Evolutionary conservation across 179 eudicot genomes (phyloP), one percentile per base, ranked within the genome.

Genomic region (Amaranthus tricolor): DNA sequence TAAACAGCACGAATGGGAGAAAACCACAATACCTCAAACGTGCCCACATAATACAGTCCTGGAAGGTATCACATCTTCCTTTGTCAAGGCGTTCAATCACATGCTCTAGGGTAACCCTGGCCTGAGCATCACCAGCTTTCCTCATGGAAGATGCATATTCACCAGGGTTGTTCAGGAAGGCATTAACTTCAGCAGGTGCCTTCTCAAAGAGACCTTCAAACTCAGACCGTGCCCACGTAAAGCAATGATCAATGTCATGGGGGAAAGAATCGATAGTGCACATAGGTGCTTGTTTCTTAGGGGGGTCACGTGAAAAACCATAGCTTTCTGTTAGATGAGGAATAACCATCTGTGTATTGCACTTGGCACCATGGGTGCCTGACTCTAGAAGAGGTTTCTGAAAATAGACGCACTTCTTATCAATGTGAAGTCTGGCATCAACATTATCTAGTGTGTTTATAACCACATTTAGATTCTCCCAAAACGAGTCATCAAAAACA

Each of bases 231-330:
- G 98, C 98, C 98, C 98, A 94, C 0, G 98, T 92, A 87, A 94
- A 79, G 80, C 98, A 94, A 78, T 94, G 98, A 81, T 94, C 98
- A 77, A 92, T 94, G 77, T 92, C 92, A 80, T 94, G 98, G 5
- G 98, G 98, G 79, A 94, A 94, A 9, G 99, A 92, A 78, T 94
- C 96, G 64, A 94, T 91, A 13, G 98, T 94, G 59, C 98, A 94
- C 98, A 94, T 94, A n/a, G 98, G 98, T 31, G 98, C 98, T 82
- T 94, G 97, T 74, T 88, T 92, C 86, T 94, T 97, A 7, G 98
- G 97, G n/a, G 98, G 98, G 71, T 95, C 99, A 53, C 99, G 89
- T 0, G 99, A 95, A 56, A 97, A 97, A 70, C 99, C 97, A 76
- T 95, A 95, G 76, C 93, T 95, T 76, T 95, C 99, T 3, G 99